These are phyloP conservation scores for Borovskyia barvae DNA, from an alignment of 208 protist species.

Conservation along the genomic window DNA sequence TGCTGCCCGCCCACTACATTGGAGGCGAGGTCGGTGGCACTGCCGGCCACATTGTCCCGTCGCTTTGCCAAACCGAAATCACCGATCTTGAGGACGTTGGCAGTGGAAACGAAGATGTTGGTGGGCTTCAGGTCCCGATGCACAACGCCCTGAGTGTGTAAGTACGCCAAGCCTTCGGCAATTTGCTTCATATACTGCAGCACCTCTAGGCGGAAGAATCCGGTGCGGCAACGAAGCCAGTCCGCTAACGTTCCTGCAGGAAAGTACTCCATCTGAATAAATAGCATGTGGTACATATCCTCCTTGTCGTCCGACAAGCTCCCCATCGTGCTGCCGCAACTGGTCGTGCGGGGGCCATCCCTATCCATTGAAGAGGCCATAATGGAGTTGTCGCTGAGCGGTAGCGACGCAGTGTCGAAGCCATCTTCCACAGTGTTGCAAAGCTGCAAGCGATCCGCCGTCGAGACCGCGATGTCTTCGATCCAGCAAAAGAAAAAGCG, in stretches of 20 bases:
- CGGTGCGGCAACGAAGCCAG: slow-evolving; percentile 37
- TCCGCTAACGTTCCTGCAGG: slow-evolving; percentile 66
- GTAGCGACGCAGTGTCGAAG: slow-evolving; percentile 36
- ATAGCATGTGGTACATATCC: slow-evolving; percentile 59
- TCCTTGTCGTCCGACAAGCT: background rate
- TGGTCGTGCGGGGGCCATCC: background rate
- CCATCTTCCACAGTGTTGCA: slow-evolving; percentile 43
- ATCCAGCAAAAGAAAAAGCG: slow-evolving; percentile 89
- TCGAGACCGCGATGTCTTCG: slow-evolving; percentile 48
- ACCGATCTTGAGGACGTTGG: slow-evolving; percentile 72
- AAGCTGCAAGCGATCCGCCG: slow-evolving; percentile 49
- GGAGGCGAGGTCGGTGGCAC: slow-evolving; percentile 20
- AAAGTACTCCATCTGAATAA: slow-evolving; percentile 91
- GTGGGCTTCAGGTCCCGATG: slow-evolving; percentile 86
- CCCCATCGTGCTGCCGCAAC: background rate
- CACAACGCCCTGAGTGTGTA: slow-evolving; percentile 73
- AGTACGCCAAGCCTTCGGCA: slow-evolving; percentile 58
- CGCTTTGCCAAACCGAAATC: slow-evolving; percentile 84
- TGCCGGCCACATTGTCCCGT: slow-evolving; percentile 8
- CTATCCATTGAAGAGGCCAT: slow-evolving; percentile 7
- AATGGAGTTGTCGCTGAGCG: slow-evolving; percentile 12
- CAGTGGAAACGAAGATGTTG: slow-evolving; percentile 78
- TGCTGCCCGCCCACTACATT: slow-evolving; percentile 33
- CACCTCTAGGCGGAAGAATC: slow-evolving; percentile 62
- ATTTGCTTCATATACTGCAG: slow-evolving; percentile 69